These are phyloP conservation scores for Alternaria longipes DNA, from an alignment of 2,329 filamentous ascomycete genomes.

Conservation along the genomic window DNA sequence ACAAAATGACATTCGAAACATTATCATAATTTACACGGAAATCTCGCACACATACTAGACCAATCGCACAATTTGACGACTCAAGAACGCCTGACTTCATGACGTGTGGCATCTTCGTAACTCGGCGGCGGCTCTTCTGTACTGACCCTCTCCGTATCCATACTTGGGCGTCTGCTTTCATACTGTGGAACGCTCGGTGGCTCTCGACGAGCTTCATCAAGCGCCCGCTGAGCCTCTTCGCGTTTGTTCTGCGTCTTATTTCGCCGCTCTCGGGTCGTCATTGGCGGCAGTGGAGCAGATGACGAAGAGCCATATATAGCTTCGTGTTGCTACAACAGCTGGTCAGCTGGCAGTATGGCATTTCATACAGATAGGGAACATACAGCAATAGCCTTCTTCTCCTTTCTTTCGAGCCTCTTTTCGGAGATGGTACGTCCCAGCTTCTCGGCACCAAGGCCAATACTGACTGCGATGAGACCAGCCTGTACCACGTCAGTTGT, in stretches of 20 bases:
- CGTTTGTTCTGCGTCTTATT: conserved; percentile 20
- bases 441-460: conserved; percentile 34
- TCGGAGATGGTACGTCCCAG: conserved; percentile 33
- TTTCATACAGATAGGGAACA: not conserved
- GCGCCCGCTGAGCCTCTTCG: conserved; percentile 17
- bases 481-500: conserved; percentile 25
- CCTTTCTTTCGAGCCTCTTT: conserved; percentile 34
- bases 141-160: conserved; percentile 20
- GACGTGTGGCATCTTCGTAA: conserved; percentile 23
- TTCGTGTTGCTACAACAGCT: conserved; percentile 24
- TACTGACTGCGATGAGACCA: conserved; percentile 28
- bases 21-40: not conserved
- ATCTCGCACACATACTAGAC: not conserved
- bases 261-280: conserved; percentile 11
- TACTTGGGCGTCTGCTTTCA: conserved; percentile 19
- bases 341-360: not conserved
- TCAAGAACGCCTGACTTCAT: conserved; percentile 7
- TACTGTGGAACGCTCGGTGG: conserved; percentile 11
- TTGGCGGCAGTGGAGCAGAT: conserved; percentile 13
- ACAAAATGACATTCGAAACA: not conserved
- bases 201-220: conserved; percentile 17
- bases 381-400: conserved; percentile 35
- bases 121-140: conserved; percentile 26
- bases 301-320: conserved; percentile 22
- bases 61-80: not conserved